Percentiles rank a stretch among this genome's conserved stretches.
These are phyloP conservation scores for Rhodotorula graminis DNA, from an alignment of 768 basidiomycete species.

Conservation along the genomic window DNA sequence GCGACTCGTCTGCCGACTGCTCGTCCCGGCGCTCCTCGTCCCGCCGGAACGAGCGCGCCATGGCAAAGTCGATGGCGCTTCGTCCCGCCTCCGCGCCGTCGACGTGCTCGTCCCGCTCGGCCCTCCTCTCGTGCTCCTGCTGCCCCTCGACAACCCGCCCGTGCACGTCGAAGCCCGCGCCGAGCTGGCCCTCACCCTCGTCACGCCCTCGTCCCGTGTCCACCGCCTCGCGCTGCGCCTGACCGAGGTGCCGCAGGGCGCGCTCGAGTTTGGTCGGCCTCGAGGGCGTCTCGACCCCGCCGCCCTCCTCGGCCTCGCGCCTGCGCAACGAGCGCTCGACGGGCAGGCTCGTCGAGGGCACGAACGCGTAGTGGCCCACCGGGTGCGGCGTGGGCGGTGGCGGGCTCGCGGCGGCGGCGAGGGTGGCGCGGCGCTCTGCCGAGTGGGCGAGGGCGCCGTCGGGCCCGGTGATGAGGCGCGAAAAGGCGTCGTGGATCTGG, in stretches of 20 bases:
- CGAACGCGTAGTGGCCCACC: slow-evolving; percentile 17
- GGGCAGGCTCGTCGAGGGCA: slow-evolving; percentile 6
- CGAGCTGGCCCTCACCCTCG: background rate
- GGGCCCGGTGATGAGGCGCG: slow-evolving; percentile 30
- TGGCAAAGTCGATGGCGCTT: slow-evolving; percentile 32
- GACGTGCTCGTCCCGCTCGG: background rate
- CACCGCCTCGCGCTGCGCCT: slow-evolving; percentile 2
- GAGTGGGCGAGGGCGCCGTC: slow-evolving; percentile 26
- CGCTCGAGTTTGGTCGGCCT: slow-evolving; percentile 6
- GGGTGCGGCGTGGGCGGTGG: slow-evolving; percentile 19
- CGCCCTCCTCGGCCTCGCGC: background rate
- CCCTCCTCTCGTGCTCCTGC: background rate
- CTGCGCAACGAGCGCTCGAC: background rate
- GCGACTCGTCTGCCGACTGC: background rate
- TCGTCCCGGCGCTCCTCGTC: background rate
- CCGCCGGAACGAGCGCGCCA: slow-evolving; percentile 12
- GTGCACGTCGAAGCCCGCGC: too few species aligned
- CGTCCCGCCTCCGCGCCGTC: background rate
- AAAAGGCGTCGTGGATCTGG: slow-evolving; percentile 31
- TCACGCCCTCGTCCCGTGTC: background rate
- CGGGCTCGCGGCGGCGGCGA: background rate
- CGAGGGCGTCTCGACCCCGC: background rate
- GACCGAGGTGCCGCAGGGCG: background rate
- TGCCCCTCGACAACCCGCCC: background rate
- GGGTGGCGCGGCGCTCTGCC: slow-evolving; percentile 17